Evolutionary conservation across 495 filamentous ascomycete species (phyloP), one percentile per base, ranked within the genome.

Genomic region (Penicillium maclennaniae): DNA sequence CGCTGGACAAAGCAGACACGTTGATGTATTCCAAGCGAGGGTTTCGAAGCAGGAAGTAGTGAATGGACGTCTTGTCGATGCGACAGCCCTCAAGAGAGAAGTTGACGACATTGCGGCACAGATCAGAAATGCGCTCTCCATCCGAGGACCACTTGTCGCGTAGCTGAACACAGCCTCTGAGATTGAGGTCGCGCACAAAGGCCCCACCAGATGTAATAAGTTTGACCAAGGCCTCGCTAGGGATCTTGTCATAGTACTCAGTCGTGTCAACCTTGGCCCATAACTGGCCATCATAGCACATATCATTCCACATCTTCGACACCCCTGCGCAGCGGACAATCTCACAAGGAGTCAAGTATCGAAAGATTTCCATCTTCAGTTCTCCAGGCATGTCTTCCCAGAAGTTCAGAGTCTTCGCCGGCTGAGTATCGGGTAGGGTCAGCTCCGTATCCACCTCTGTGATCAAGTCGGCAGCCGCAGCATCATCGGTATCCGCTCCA

Each of bases 271-370:
- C 78, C 43, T 78, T 80, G 0, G 80, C 81, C 93, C 93, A 98
- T 16, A 98, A 72, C 69, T 98, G 93, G 7, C 93, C 93, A 67
- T 98, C 93, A 56, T 90, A 96, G 71, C 92, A 97, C 76, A 91
- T 87, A 28, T 79, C 72, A 67, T 96, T 76, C 79, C 93, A 97
- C 15, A 78, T 65, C 60, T 83, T 90, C 60, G 84, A 91, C n/a
- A 95, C 87, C 14, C 79, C 69, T 6, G 93, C 95, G 43, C 81
- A 83, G 47, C 88, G 83, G 9, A 97, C 82, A 43, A 98, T 82
- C 64, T 97, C 86, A 59, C 83, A 89, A 10, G 92, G 91, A 25
- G 72, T 79, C 25, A 97, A 70, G 60, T 86, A 89, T 5, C 79
- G 75, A 50, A 98, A 80, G 47, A 97, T 83, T 34, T 85, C 68